A percentile compares a stretch with the other conserved stretches of the same genome.
Evolutionary conservation across 2,329 filamentous ascomycete genomes (phyloP).

Genomic region (Aspergillus costaricaensis): DNA sequence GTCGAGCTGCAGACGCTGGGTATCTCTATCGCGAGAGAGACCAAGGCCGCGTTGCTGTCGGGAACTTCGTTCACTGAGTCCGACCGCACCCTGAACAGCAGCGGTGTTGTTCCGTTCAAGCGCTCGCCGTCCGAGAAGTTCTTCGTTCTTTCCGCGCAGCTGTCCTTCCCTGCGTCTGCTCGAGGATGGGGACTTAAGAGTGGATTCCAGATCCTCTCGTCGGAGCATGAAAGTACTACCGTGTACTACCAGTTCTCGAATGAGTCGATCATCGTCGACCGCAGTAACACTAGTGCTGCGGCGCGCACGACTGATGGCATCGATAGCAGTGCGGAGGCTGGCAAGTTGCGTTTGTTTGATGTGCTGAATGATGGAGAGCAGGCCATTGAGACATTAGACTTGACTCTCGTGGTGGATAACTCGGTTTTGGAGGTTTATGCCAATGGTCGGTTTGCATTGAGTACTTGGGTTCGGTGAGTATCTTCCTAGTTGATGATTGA

Average conservation of each 20-base stretch:
- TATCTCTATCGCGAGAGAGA: constrained; percentile 22
- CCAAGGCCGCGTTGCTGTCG: constrained; percentile 13
- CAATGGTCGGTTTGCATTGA: constrained; percentile 23
- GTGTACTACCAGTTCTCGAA: constrained; percentile 27
- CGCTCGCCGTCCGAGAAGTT: constrained; percentile 12
- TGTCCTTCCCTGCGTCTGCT: constrained; percentile 13
- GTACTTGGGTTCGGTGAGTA: constrained; percentile 23
- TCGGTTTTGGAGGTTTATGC: constrained; percentile 22
- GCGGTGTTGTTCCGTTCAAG: constrained; percentile 6
- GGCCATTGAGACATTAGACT: constrained; percentile 19
- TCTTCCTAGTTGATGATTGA: not conserved
- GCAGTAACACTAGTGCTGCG: constrained; percentile 22
- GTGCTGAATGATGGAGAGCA: constrained; percentile 3
- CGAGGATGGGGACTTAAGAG: constrained; percentile 8
- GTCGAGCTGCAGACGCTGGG: constrained; percentile 20
- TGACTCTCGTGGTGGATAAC: constrained; percentile 24
- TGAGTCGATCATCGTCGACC: constrained; percentile 22
- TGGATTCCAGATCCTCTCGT: constrained; percentile 22
- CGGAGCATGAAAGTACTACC: constrained; percentile 15
- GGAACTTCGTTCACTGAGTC: constrained; percentile 1
- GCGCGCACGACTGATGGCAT: constrained; percentile 16
- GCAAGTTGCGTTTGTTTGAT: constrained; percentile 21
- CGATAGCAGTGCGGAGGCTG: constrained; percentile 11
- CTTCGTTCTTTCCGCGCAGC: constrained; percentile 12
- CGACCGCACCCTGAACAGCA: not conserved